Conservation (phyloP, 1,284 basidiomycete genomes). For the Puccinia triticina region DNA sequence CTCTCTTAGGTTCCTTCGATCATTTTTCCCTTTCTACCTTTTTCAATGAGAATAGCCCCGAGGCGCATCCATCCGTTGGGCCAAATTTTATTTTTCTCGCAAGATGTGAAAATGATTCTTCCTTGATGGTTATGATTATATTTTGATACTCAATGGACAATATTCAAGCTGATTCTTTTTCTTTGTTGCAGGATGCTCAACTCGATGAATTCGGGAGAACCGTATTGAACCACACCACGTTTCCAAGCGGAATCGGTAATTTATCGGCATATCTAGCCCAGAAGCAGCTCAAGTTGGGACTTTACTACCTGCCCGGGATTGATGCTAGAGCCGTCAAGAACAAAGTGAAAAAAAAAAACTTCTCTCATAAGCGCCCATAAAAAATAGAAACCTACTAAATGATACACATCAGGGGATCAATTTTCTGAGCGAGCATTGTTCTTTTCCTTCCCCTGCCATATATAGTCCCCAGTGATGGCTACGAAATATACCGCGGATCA, state of each 20-base stretch:
- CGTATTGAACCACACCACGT: not conserved
- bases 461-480: slow-evolving; percentile 9
- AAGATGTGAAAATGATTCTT: no score
- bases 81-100: no score
- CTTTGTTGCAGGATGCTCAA: not conserved
- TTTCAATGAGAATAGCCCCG: no score
- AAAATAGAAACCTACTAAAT: no score
- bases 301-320: slow-evolving; percentile 43
- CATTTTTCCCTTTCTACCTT: no score
- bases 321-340: slow-evolving; percentile 31
- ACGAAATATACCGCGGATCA: slow-evolving; percentile 42
- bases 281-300: slow-evolving; percentile 27
- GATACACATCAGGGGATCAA: no score
- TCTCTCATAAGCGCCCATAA: not conserved
- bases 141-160: no score
- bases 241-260: slow-evolving; percentile 34
- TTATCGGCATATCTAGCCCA: slow-evolving; percentile 20
- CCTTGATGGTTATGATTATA: no score
- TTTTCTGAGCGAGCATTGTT: no score
- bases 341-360: not conserved
- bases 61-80: no score
- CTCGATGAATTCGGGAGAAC: slow-evolving; percentile 34
- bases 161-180: no score
- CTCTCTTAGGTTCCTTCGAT: not conserved
- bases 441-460: no score